Conservation (phyloP, 163 green algal species). For the Trebouxia gelatinosa region DNA sequence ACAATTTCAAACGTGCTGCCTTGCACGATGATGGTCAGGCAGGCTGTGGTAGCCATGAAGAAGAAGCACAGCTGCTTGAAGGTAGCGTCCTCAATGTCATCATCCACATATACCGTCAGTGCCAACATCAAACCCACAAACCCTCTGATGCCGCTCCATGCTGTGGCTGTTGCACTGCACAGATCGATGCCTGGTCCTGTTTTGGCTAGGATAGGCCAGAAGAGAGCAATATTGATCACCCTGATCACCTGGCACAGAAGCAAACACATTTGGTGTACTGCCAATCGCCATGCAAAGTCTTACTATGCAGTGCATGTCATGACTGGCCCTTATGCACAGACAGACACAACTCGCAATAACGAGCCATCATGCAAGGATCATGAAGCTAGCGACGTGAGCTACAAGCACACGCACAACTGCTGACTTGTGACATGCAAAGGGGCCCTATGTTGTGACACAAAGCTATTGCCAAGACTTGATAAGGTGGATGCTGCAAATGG, state of each 20-base stretch:
- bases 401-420: neutral
- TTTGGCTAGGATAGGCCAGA: conserved; percentile 13
- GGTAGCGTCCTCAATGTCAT: neutral
- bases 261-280: too few relatives aligned
- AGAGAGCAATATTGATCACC: neutral
- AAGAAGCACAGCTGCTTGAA: conserved; percentile 2
- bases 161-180: neutral
- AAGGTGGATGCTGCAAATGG: too few relatives aligned
- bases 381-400: neutral
- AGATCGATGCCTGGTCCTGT: conserved; percentile 15
- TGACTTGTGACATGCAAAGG: neutral
- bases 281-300: too few relatives aligned
- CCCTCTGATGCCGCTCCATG: conserved; percentile 22
- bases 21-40: conserved; percentile 23
- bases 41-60: conserved; percentile 15
- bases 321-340: too few relatives aligned
- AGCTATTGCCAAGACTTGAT: neutral
- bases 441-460: neutral
- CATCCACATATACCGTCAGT: neutral
- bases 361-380: too few relatives aligned
- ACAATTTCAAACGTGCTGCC: neutral
- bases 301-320: too few relatives aligned
- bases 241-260: conserved; percentile 26
- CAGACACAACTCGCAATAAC: too few relatives aligned
- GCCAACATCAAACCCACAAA: conserved; percentile 20